Percentiles rank a stretch among this genome's conserved stretches.
phyloP scores from a whole-genome alignment of 1,284 basidiomycete species.

The Porodaedalea pini region DNA sequence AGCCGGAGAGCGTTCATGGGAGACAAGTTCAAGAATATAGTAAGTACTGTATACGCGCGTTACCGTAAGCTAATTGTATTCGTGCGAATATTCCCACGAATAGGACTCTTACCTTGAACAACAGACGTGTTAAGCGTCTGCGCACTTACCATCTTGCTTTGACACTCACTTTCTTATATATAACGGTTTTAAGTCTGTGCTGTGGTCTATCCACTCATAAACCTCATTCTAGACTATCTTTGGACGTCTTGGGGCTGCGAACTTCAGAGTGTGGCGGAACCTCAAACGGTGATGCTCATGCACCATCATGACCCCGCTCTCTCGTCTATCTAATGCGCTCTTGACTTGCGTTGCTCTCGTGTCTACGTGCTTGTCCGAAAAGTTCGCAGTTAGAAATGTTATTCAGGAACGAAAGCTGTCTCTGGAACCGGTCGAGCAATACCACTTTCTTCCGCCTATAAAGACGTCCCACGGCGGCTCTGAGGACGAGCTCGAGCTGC shows the following conservation, averaged over 20 bases:
- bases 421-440: slow-evolving; percentile 3
- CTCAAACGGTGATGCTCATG: background rate
- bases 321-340: slow-evolving; percentile 4
- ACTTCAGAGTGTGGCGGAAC: slow-evolving; percentile 4
- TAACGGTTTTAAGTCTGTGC: too few relatives aligned
- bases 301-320: slow-evolving; percentile 14
- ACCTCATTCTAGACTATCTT: background rate
- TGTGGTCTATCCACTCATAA: too few relatives aligned
- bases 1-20: background rate
- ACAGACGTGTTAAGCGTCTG: too few relatives aligned
- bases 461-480: slow-evolving; percentile 18
- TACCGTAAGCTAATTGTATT: background rate
- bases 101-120: background rate
- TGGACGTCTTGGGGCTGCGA: too few relatives aligned
- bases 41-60: background rate
- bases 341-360: slow-evolving; percentile 7
- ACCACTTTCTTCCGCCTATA: slow-evolving; percentile 25
- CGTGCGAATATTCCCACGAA: background rate
- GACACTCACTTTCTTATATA: too few relatives aligned
- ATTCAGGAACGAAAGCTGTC: slow-evolving; percentile 12
- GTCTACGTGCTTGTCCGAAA: slow-evolving; percentile 14
- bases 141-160: too few relatives aligned
- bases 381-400: slow-evolving; percentile 5
- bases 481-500: slow-evolving; percentile 50
- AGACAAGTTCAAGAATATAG: background rate